Conservation (phyloP, 1,284 basidiomycete species). For the Melampsora medusae region DNA sequence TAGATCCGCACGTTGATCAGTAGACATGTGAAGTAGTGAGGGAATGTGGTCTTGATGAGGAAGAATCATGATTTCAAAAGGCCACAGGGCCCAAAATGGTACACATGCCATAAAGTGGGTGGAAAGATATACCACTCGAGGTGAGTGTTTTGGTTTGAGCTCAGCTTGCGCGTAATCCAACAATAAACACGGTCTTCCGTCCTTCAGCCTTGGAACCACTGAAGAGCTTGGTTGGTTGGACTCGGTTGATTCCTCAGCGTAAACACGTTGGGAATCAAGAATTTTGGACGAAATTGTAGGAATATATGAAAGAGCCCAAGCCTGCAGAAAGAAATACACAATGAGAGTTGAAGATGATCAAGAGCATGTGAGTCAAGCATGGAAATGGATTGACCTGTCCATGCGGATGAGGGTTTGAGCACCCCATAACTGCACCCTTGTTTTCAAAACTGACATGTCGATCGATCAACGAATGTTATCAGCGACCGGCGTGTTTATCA, state of each 20-base stretch:
- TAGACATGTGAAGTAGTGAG: slow-evolving; percentile 65
- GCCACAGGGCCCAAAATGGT: slow-evolving; percentile 96
- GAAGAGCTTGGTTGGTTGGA: slow-evolving; percentile 50
- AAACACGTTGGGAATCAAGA: slow-evolving; percentile 61
- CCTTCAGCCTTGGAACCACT: slow-evolving; percentile 62
- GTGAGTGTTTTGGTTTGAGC: slow-evolving; percentile 59
- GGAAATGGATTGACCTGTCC: slow-evolving; percentile 74
- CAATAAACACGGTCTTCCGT: slow-evolving; percentile 70
- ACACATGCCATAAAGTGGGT: slow-evolving; percentile 81
- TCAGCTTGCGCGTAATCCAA: slow-evolving; percentile 81
- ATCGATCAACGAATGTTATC: background rate
- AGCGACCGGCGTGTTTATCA: background rate
- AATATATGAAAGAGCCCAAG: slow-evolving; percentile 63
- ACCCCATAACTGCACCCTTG: slow-evolving; percentile 93
- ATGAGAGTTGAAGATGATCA: slow-evolving; percentile 47
- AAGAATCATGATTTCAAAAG: slow-evolving; percentile 79
- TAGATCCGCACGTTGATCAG: slow-evolving; percentile 65
- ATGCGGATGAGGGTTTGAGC: slow-evolving; percentile 92
- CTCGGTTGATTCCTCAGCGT: slow-evolving; percentile 53
- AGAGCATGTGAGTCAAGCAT: slow-evolving; percentile 15
- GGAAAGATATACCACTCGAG: slow-evolving; percentile 69
- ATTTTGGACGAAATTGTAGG: slow-evolving; percentile 58
- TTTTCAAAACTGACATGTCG: slow-evolving; percentile 64
- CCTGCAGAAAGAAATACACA: slow-evolving; percentile 34
- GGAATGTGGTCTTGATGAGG: slow-evolving; percentile 75